phyloP scores from a whole-genome alignment of 371 early-diverging fungal species.

The Circinella umbellata region DNA sequence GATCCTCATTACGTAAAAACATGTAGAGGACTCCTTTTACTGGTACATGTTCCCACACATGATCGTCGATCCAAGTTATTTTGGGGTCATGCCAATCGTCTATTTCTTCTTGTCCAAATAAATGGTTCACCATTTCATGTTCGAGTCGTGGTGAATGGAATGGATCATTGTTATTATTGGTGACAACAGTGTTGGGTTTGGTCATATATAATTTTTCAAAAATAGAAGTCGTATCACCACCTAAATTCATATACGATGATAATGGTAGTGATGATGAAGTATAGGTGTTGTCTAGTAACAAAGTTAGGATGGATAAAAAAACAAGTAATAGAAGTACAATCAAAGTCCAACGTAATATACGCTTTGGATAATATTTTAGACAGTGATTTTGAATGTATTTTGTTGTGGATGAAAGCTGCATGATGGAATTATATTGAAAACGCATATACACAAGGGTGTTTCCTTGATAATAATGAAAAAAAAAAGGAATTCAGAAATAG shows the following conservation, averaged over 20 bases:
- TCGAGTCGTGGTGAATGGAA: neutral
- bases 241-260: too few species aligned
- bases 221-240: neutral
- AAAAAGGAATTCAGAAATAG: too few species aligned
- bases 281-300: neutral
- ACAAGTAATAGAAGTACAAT: neutral
- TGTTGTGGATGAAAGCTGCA: neutral
- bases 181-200: neutral
- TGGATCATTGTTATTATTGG: neutral
- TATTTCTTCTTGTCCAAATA: neutral
- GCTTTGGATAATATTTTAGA: neutral
- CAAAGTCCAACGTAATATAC: neutral
- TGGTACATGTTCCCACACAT: slow-evolving; percentile 33
- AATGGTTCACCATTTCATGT: neutral
- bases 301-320: neutral
- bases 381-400: neutral
- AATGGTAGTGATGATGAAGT: too few species aligned
- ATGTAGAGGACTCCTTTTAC: slow-evolving; percentile 46
- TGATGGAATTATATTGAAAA: neutral
- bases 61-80: slow-evolving; percentile 15
- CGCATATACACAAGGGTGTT: too few species aligned
- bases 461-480: too few species aligned
- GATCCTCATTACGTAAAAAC: slow-evolving; percentile 39
- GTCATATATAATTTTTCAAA: neutral
- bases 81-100: neutral